Evolutionary conservation across 805 yeast genomes (phyloP).

Genomic region (Pichia gijzeniarum): DNA sequence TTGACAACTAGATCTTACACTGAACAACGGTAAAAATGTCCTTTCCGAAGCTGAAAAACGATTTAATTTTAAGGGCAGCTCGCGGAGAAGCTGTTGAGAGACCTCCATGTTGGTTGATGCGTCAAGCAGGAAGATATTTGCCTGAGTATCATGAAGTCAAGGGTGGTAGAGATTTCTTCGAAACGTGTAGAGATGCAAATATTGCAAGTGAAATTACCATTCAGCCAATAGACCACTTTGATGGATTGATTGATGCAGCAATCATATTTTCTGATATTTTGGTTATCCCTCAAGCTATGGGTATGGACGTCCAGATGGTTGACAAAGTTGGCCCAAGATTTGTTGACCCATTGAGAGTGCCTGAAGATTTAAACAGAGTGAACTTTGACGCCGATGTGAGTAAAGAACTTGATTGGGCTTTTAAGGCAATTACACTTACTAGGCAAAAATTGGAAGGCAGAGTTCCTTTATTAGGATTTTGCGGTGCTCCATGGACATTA

Average conservation of each 20-base stretch:
- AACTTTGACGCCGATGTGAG: slow-evolving; percentile 59
- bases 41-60: slow-evolving; percentile 84
- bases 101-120: slow-evolving; percentile 97
- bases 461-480: slow-evolving; percentile 91
- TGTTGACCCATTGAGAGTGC: slow-evolving; percentile 76
- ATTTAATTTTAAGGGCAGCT: slow-evolving; percentile 87
- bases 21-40: slow-evolving; percentile 5
- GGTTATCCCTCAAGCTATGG: slow-evolving; percentile 98
- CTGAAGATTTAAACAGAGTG: slow-evolving; percentile 55
- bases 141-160: slow-evolving; percentile 92
- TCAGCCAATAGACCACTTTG: slow-evolving; percentile 87
- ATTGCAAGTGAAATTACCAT: slow-evolving; percentile 90
- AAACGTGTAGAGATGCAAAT: slow-evolving; percentile 92
- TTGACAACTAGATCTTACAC: neutral
- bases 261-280: slow-evolving; percentile 92
- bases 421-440: slow-evolving; percentile 88
- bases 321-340: slow-evolving; percentile 95
- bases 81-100: slow-evolving; percentile 86
- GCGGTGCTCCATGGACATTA: slow-evolving; percentile 98
- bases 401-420: slow-evolving; percentile 88
- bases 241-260: slow-evolving; percentile 91
- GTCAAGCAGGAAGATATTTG: slow-evolving; percentile 93
- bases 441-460: slow-evolving; percentile 79
- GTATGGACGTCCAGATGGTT: slow-evolving; percentile 87
- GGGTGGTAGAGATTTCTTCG: slow-evolving; percentile 82